Conservation (phyloP, 306 rosid species). For the Pyrus communis region DNA sequence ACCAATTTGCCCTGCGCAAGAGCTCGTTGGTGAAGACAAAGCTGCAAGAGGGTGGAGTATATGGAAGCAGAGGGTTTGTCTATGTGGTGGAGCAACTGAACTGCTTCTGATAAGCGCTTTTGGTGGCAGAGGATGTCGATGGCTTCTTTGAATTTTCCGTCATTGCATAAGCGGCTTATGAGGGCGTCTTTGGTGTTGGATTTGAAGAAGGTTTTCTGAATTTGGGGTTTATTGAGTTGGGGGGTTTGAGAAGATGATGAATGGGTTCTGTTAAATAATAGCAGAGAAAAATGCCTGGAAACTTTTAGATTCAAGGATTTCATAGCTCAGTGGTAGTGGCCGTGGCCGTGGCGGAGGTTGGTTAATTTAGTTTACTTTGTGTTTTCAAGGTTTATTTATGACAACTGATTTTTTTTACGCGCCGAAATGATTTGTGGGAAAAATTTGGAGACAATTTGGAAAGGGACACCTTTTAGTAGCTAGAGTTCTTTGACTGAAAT, state of each 20-base stretch:
- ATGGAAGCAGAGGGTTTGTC: constrained; percentile 33
- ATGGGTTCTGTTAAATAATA: neutral
- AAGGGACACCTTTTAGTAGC: too few relatives aligned
- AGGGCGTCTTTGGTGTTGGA: constrained; percentile 28
- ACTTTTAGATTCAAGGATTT: neutral
- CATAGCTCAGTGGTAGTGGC: neutral
- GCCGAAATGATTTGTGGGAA: too few relatives aligned
- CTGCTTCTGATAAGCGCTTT: constrained; percentile 45
- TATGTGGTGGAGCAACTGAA: constrained; percentile 25
- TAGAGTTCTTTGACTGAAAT: too few relatives aligned
- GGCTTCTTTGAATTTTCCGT: constrained; percentile 34
- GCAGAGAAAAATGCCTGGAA: neutral
- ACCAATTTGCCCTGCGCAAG: constrained; percentile 42
- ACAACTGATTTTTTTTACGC: too few relatives aligned
- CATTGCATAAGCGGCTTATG: constrained; percentile 24
- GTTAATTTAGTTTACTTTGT: too few relatives aligned
- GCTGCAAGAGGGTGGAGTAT: constrained; percentile 39
- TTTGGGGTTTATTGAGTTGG: neutral
- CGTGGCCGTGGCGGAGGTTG: too few relatives aligned
- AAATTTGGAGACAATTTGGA: too few relatives aligned
- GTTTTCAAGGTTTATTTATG: too few relatives aligned
- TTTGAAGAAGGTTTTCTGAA: constrained; percentile 1
- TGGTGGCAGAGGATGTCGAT: constrained; percentile 36
- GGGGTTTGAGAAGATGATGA: constrained; percentile 23
- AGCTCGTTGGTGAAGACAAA: constrained; percentile 44